Evolutionary conservation across 2,329 filamentous ascomycete genomes (phyloP), one percentile per base, ranked within the genome.

Genomic region (Trichoderma sp.): DNA sequence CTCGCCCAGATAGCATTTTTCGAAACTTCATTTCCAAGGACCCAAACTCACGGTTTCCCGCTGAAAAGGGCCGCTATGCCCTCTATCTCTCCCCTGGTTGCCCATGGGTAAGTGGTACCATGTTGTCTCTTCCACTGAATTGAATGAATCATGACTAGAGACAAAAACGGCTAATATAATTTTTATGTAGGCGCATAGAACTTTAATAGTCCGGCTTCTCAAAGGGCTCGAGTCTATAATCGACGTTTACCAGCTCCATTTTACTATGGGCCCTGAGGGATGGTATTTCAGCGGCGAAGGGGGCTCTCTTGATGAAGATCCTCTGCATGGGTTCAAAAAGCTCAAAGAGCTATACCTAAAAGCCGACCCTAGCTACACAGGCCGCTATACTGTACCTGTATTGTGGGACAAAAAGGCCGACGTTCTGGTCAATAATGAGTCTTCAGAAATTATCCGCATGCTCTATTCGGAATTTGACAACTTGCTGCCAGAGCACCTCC

Each of bases 391-490:
- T 0, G 92, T 94, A 1, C 92, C 92, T 0, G 88, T 90, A 0
- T 83, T 94, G 11, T 92, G 88, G 83, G 90, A 92, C 73, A 90
- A 88, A 77, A 87, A 90, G 77, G 83, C 84, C 29, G 86, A 89
- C 60, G 87, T 84, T 19, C 92, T 95, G 72, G 92, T 96, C 57
- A 94, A 87, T 83, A 96, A 96, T 72, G 93, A 96, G 82, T 92
- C 89, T 67, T 88, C 88, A 64, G 93, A 96, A 78, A 95, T 96
- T 73, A 93, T 96, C 73, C 87, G 92, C 72, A 94, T 95, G 91
- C 83, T 96, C 71, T 93, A 93, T 79, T 84, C 85, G 13, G 91
- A 88, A 67, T 94, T 94, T 74, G 91, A 94, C 71, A 81, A 84
- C 59, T 75, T 89, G 6, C 76, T 90, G 1, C 84, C 85, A 0